phyloP scores from a whole-genome alignment of 1,284 basidiomycete genomes.

The Ustanciosporium gigantosporum region DNA sequence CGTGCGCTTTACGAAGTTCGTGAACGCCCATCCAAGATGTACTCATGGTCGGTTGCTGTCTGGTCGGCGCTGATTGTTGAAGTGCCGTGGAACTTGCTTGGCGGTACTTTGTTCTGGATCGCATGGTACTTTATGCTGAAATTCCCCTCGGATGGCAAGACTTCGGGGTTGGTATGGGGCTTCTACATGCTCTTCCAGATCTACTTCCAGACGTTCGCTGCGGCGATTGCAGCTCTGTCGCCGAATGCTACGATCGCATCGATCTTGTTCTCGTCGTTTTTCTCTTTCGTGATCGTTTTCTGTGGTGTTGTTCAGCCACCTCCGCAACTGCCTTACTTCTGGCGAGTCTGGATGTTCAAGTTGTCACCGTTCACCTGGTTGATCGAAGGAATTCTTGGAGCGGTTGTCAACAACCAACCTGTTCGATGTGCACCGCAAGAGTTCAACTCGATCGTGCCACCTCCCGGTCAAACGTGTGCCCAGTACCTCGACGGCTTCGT shows the following conservation, averaged over 20 bases:
- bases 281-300: conserved; percentile 71
- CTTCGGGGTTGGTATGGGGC: conserved; percentile 38
- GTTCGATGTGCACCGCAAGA: conserved; percentile 63
- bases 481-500: conserved; percentile 62
- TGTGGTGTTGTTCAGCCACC: conserved; percentile 63
- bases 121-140: conserved; percentile 50
- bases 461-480: conserved; percentile 62
- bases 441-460: conserved; percentile 61
- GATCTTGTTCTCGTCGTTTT: conserved; percentile 70
- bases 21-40: conserved; percentile 76
- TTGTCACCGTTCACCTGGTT: conserved; percentile 73
- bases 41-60: conserved; percentile 76
- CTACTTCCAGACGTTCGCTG: conserved; percentile 69
- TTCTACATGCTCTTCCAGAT: conserved; percentile 51
- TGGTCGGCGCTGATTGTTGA: conserved; percentile 62
- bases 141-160: conserved; percentile 27
- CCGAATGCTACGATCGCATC: conserved; percentile 71
- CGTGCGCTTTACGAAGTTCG: conserved; percentile 72
- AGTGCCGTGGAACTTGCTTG: conserved; percentile 53
- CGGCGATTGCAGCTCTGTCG: conserved; percentile 71
- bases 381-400: conserved; percentile 62
- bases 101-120: conserved; percentile 51
- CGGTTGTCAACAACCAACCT: conserved; percentile 57
- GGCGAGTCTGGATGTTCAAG: conserved; percentile 62
- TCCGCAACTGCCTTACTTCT: conserved; percentile 44